Evolutionary conservation across 2,329 filamentous ascomycete genomes (phyloP), one percentile per base, ranked within the genome.

Genomic region (Diaporthe eres): DNA sequence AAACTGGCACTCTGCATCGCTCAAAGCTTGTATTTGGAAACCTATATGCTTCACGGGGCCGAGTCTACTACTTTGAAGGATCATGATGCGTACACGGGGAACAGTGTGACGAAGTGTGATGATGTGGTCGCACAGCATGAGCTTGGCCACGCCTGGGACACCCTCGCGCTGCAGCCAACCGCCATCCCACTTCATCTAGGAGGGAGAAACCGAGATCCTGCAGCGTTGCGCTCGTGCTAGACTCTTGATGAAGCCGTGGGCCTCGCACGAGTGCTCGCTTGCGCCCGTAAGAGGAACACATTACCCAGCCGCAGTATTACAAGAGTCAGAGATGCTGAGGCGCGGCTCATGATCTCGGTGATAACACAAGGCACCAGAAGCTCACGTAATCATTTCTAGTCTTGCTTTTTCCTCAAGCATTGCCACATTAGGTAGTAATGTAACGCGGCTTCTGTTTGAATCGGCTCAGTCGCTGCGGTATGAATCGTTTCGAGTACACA

Each of bases 141-240:
- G 17, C 61, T 44, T 44, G 49, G n/a, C 61, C 72, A 76, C 58
- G 53, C 55, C 61, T 71, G 28, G 47, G 42, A 37, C 42, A 49
- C 70, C 39, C 71, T 55, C 49, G 37, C 39, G 47, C 74, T 77
- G 75, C 75, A 77, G 58, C 37, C 55, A 63, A 51, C 73, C 75
- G 74, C 47, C 39, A 57, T 71, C 55, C 74, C 73, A 77, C 75
- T 73, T 73, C 55, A 75, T 77, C 70, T 77, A 53, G 31, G 63
- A 68, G 73, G 31, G 42, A 72, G 55, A 70, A 75, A 75, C 75
- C 74, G 57, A 77, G 75, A 77, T 77, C 73, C 75, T 77, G 75
- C 75, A 77, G 75, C 75, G 65, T 73, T 77, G 75, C 75, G 75
- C 44, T 58, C 44, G 55, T 67, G 73, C 70, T 75, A 63, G 70